Evolutionary conservation across 2,329 filamentous ascomycete genomes (phyloP).

Genomic region (Berkeleyomyces basicola): DNA sequence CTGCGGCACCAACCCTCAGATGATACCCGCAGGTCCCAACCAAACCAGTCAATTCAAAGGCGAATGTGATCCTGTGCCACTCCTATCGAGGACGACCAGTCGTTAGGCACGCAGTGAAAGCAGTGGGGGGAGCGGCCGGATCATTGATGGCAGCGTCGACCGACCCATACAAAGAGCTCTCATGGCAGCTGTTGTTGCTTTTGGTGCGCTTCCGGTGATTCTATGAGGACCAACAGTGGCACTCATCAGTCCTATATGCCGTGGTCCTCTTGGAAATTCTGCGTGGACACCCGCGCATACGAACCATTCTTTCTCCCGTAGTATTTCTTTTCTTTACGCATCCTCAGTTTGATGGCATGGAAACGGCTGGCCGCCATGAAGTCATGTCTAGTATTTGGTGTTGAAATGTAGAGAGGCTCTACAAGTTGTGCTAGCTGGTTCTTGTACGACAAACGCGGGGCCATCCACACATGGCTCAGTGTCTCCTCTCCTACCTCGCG

Average conservation of each 20-base stretch:
- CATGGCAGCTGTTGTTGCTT: slow-evolving; percentile 11
- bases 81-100: neutral
- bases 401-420: neutral
- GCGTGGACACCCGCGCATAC: neutral
- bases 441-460: neutral
- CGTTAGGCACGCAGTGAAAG: neutral
- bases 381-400: neutral
- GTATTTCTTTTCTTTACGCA: neutral
- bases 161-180: slow-evolving; percentile 12
- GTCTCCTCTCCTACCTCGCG: neutral
- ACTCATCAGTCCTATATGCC: neutral
- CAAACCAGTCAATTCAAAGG: slow-evolving; percentile 16
- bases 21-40: slow-evolving; percentile 17
- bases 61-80: slow-evolving; percentile 14
- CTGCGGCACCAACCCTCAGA: slow-evolving; percentile 17
- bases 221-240: neutral
- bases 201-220: slow-evolving; percentile 5
- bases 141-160: slow-evolving; percentile 13
- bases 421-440: neutral
- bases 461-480: neutral
- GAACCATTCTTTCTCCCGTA: neutral
- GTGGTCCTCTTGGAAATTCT: neutral
- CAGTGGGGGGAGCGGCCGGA: slow-evolving; percentile 7
- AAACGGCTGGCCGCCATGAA: slow-evolving; percentile 6
- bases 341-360: neutral